Evolutionary conservation across 495 filamentous ascomycete genomes (phyloP).

Genomic region (Talaromyces proteolyticus): DNA sequence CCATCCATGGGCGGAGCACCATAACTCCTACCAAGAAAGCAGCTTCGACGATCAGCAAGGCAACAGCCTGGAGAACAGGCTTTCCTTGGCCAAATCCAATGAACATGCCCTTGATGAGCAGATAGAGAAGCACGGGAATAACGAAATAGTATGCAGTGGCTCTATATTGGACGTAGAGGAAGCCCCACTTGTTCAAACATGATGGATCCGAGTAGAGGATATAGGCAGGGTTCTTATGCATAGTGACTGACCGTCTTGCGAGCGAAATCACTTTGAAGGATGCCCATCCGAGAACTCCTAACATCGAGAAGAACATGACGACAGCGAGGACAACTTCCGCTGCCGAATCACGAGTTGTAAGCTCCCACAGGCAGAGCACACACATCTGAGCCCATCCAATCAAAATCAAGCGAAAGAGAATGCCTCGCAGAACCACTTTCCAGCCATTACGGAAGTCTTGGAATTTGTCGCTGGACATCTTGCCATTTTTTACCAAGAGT

Average conservation of each 20-base stretch:
- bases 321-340: slow-evolving; percentile 85
- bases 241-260: slow-evolving; percentile 77
- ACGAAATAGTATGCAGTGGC: slow-evolving; percentile 97
- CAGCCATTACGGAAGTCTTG: slow-evolving; percentile 91
- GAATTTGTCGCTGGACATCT: slow-evolving; percentile 85
- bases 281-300: slow-evolving; percentile 77
- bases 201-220: slow-evolving; percentile 94
- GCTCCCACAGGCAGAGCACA: slow-evolving; percentile 91
- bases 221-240: slow-evolving; percentile 96
- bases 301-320: slow-evolving; percentile 82
- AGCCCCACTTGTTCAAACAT: slow-evolving; percentile 96
- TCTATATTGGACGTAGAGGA: slow-evolving; percentile 95
- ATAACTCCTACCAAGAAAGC: slow-evolving; percentile 70
- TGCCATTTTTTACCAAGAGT: slow-evolving; percentile 60
- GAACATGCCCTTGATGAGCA: slow-evolving; percentile 84
- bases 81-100: slow-evolving; percentile 73
- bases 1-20: slow-evolving; percentile 93
- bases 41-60: slow-evolving; percentile 80
- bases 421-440: slow-evolving; percentile 82
- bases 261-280: slow-evolving; percentile 84
- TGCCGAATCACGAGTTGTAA: slow-evolving; percentile 77
- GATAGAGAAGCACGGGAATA: slow-evolving; percentile 73
- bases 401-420: slow-evolving; percentile 82
- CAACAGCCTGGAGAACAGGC: slow-evolving; percentile 77
- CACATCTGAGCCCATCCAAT: slow-evolving; percentile 94